These are phyloP conservation scores for Cyclotella cryptica DNA, from an alignment of 108 stramenopile species.

Conservation along the genomic window DNA sequence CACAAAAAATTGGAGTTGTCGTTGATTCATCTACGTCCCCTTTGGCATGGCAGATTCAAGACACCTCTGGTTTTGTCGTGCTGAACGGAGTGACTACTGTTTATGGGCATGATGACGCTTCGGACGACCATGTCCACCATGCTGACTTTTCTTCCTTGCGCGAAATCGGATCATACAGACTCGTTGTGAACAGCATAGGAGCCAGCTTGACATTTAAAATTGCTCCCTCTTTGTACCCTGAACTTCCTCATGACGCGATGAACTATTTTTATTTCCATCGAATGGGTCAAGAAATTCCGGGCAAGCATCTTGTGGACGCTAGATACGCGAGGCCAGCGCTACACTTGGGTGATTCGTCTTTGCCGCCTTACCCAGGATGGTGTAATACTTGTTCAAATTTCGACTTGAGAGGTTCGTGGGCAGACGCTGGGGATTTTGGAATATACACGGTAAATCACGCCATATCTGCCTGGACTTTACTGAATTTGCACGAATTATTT, in stretches of 20 bases:
- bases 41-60: constrained; percentile 34
- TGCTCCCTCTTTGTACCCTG: constrained; percentile 31
- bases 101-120: constrained; percentile 33
- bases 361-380: constrained; percentile 35
- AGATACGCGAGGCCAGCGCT: constrained; percentile 35
- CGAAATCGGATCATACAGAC: constrained; percentile 25
- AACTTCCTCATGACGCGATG: constrained; percentile 43
- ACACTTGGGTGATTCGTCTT: constrained; percentile 21
- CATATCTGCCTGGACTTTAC: constrained; percentile 28
- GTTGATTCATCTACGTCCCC: constrained; percentile 25
- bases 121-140: constrained; percentile 33
- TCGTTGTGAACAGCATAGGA: constrained; percentile 33
- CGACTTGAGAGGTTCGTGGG: constrained; percentile 34
- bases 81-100: constrained; percentile 19
- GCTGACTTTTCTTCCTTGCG: constrained; percentile 36
- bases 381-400: constrained; percentile 30
- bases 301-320: constrained; percentile 28
- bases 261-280: constrained; percentile 50
- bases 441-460: constrained; percentile 39
- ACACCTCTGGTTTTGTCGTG: constrained; percentile 26
- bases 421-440: constrained; percentile 38
- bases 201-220: constrained; percentile 20
- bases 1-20: constrained; percentile 39
- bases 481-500: constrained; percentile 32
- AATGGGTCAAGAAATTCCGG: constrained; percentile 29